Conservation (phyloP, 139 green algal species). For the Cymbomonas tetramitiformis region DNA sequence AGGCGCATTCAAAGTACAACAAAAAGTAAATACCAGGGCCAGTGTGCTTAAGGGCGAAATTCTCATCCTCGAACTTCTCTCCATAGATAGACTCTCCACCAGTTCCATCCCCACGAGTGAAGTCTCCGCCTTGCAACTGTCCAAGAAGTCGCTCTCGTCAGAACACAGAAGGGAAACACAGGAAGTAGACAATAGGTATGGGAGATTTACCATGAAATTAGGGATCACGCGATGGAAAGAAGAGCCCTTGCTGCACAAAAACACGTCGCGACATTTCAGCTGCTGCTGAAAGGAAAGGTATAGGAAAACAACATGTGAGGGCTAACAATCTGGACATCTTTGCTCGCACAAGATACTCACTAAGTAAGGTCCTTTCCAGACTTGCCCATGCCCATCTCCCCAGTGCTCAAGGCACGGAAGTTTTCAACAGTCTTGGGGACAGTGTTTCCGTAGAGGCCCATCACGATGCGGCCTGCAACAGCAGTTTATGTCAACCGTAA, state of each 20-base stretch:
- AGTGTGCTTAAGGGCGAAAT: conserved; percentile 68
- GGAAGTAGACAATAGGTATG: too few relatives aligned
- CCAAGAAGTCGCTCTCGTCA: too few relatives aligned
- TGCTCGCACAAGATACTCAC: too few relatives aligned
- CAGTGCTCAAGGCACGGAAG: conserved; percentile 75
- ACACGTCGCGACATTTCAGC: too few relatives aligned
- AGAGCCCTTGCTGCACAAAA: conserved; percentile 36
- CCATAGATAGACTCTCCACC: conserved; percentile 45
- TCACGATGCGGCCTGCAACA: conserved; percentile 64
- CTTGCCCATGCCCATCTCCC: conserved; percentile 20
- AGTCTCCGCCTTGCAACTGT: conserved; percentile 35
- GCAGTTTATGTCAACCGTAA: too few relatives aligned
- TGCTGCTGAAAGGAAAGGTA: too few relatives aligned
- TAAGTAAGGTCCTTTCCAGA: conserved; percentile 18
- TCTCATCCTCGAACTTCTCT: conserved; percentile 45
- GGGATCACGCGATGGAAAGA: conserved; percentile 28
- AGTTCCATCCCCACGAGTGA: conserved; percentile 33
- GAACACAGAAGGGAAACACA: too few relatives aligned
- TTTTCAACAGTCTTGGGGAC: conserved; percentile 71
- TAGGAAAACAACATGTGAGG: too few relatives aligned
- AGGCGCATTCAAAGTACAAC: too few relatives aligned
- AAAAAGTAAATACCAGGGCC: conserved; percentile 20
- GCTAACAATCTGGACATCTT: too few relatives aligned
- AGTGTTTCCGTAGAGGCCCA: conserved; percentile 59
- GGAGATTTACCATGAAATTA: conserved; percentile 23